Base-by-base conservation (phyloP, 805 yeast species). In the Metschnikowia matae region DNA sequence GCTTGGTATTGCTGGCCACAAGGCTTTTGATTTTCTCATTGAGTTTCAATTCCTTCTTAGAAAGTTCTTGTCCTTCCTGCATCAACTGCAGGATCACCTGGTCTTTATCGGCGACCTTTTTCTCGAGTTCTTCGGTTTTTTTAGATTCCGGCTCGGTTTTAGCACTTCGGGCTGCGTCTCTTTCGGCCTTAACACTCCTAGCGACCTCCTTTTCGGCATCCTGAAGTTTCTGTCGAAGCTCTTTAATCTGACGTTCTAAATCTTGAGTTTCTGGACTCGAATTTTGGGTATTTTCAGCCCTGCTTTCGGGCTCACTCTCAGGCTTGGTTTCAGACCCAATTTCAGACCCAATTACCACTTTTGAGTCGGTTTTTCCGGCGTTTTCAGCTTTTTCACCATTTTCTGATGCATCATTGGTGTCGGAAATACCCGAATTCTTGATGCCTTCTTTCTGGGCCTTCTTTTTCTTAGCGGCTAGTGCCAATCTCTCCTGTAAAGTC, bases 401-500 rank as follows among this genome's bases (percentile, higher is more conserved):
- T 17, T n/a, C 44, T 7, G 14, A n/a, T 8, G 8, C 35, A 7
- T 4, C 8, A n/a, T 13, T 14, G 35, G 6, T 15, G 8, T 14
- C 35, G 8, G 41, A 20, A 38, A 4, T 18, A 14, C n/a, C 42
- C 6, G 32, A n/a, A 31, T 11, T 31, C 15, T 32, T 20, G 5
- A 4, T 3, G 2, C 7, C 31, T n/a, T 43, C 46, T 13, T 34
- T 36, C 21, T 44, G 39, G 2, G 55, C 49, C 44, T 54, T 59
- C 32, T 73, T 72, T 13, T 73, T 72, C 51, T 79, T 75, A 6
- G 96, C 89, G 1, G 97, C 97, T 54, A 83, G 67, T 1, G 94
- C 95, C 47, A 91, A 73, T 53, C 97, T 75, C 60, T 91, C 96
- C 60, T 89, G 95, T 57, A 92, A 73, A 0, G 96, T 83, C 17